Conservation (phyloP, 192 early-diverging fungal genomes). For the Paraglomus brasilianum region DNA sequence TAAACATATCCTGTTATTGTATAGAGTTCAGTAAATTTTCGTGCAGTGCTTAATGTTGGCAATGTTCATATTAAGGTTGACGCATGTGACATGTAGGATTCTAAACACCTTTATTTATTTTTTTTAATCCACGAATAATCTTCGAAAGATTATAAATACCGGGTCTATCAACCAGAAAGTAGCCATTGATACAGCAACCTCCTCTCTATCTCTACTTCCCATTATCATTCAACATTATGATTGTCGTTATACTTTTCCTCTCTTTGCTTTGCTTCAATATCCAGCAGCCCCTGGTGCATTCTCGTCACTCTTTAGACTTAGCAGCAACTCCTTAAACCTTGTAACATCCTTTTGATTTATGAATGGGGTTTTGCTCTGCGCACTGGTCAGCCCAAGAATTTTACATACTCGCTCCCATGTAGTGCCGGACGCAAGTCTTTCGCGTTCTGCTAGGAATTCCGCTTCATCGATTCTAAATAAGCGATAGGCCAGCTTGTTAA, state of each 20-base stretch:
- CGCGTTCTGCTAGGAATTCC: conserved; percentile 41
- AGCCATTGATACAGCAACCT: no score
- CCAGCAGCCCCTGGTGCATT: conserved; percentile 59
- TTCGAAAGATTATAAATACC: no score
- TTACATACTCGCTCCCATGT: conserved; percentile 74
- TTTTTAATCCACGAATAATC: no score
- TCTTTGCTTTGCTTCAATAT: conserved; percentile 5
- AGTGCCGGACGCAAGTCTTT: conserved; percentile 56
- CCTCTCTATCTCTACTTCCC: no score
- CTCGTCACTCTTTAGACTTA: conserved; percentile 65
- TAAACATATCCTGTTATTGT: no score
- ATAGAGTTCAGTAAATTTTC: no score
- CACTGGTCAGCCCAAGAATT: conserved; percentile 59
- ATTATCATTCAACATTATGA: no score
- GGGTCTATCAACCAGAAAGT: no score
- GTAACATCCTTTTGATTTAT: conserved; percentile 55
- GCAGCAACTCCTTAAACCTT: conserved; percentile 69
- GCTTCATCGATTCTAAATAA: conserved; percentile 42
- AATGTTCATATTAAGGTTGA: no score
- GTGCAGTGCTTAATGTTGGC: no score
- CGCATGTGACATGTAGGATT: no score
- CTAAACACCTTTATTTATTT: no score
- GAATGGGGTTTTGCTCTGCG: conserved; percentile 38
- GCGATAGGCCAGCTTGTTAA: conserved; percentile 3
- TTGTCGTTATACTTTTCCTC: background rate